Conservation (phyloP, 257 asterid genomes). For the Solanum infundibuliforme region DNA sequence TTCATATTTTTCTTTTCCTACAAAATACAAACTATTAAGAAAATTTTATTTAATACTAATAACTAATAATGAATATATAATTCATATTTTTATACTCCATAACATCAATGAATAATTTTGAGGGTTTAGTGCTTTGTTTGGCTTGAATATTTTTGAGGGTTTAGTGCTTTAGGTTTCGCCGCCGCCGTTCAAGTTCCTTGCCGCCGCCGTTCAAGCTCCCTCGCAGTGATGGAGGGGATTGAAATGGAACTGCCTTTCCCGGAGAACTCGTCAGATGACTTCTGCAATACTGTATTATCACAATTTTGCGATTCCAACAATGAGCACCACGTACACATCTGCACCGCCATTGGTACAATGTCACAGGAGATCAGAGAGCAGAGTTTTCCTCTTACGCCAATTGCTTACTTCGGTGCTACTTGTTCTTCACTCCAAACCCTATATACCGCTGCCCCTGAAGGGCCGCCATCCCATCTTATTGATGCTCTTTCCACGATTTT, state of each 20-base stretch:
- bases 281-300: slow-evolving; percentile 44
- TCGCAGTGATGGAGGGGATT: slow-evolving; percentile 31
- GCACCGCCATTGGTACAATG: slow-evolving; percentile 68
- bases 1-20: not conserved
- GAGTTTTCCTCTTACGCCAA: slow-evolving; percentile 40
- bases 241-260: slow-evolving; percentile 28
- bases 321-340: slow-evolving; percentile 73
- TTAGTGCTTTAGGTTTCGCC: not conserved
- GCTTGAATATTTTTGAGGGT: not conserved
- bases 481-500: slow-evolving; percentile 62
- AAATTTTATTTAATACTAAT: too few species aligned
- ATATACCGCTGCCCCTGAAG: slow-evolving; percentile 24
- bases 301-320: slow-evolving; percentile 37
- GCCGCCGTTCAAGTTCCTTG: not conserved
- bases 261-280: slow-evolving; percentile 17
- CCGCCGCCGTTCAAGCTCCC: not conserved
- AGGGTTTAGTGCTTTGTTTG: not conserved
- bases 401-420: slow-evolving; percentile 72
- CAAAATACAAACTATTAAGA: not conserved
- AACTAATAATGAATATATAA: not conserved
- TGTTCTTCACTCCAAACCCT: slow-evolving; percentile 67
- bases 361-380: slow-evolving; percentile 70
- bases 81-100: not conserved
- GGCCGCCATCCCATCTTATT: slow-evolving; percentile 40
- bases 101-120: not conserved